Evolutionary conservation across 805 yeast species (phyloP), one percentile per base, ranked within the genome.

Genomic region (Scheffersomyces stipitis): DNA sequence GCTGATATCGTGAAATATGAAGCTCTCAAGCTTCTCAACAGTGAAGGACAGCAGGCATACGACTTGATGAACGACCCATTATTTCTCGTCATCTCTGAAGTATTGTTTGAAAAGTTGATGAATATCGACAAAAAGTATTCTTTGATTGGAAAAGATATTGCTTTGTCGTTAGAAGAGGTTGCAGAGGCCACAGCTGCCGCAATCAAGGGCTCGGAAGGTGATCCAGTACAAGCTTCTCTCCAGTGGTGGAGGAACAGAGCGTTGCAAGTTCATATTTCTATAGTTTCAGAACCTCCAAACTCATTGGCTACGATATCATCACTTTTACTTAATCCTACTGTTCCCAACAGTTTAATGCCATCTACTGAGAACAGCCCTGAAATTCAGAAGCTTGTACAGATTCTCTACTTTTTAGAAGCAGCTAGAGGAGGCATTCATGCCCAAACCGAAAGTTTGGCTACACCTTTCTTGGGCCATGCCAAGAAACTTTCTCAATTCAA

Each of bases 191-290:
- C 45, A 6, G 28, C 41, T 13, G 46, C 32, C 20, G 28, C 32
- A 8, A 26, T 35, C 5, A 31, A 31, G 8, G 16, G 14, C 5
- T 17, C 32, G 18, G n/a, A 9, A 8, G 27, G 53, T 2, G 60
- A 66, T 26, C 58, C 73, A 4, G 42, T 71, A 1, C 40, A 49
- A 4, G 84, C 82, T 1, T 65, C 81, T 3, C 62, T 74, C 3
- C 65, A 66, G 30, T 86, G 93, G 91, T 86, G 93, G 93, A 73
- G 86, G 55, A 64, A 83, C 5, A 73, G 95, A 59, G 78, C 81
- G 3, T 54, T 84, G 24, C 80, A 81, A 48, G 72, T 76, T 0
- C 90, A 83, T 39, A 64, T 75, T 37, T 77, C 88, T 0, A 54
- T 84, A n/a, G 65, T 80, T 29, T 73, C 80, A 2, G 91, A 86